phyloP scores from a whole-genome alignment of 495 filamentous ascomycete species.

The Terfezia claveryi region DNA sequence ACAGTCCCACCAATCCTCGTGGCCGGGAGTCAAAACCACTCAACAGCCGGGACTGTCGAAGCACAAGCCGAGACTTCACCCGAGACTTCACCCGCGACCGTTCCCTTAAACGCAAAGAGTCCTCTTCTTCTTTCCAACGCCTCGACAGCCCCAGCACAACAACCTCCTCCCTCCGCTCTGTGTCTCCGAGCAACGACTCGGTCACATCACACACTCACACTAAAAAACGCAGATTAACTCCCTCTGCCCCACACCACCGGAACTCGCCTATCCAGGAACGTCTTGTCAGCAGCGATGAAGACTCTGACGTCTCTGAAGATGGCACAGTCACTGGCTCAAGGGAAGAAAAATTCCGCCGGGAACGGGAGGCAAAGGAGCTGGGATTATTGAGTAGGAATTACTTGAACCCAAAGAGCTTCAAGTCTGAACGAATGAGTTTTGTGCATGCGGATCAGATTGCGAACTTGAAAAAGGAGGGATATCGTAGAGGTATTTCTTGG shows the following conservation, averaged over 20 bases:
- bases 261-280: constrained; percentile 1
- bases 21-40: neutral
- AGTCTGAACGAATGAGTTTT: constrained; percentile 8
- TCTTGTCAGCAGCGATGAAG: constrained; percentile 6
- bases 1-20: neutral
- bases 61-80: neutral
- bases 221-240: neutral
- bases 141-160: neutral
- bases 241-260: neutral
- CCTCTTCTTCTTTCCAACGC: neutral
- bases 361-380: neutral
- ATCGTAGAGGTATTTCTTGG: constrained; percentile 9
- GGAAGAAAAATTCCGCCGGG: constrained; percentile 5
- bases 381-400: constrained; percentile 2
- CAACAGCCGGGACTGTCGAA: neutral
- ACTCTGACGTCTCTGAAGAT: constrained; percentile 1
- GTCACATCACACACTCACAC: neutral
- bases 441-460: constrained; percentile 17
- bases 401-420: constrained; percentile 17
- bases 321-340: constrained; percentile 12
- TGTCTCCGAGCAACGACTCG: neutral
- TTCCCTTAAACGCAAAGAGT: neutral
- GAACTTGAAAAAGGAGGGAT: constrained; percentile 10
- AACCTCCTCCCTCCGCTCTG: neutral
- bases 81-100: neutral